Percentiles rank a stretch among this genome's conserved stretches.
These are phyloP conservation scores for Candida odintsovae DNA, from an alignment of 805 yeast species.

Conservation along the genomic window DNA sequence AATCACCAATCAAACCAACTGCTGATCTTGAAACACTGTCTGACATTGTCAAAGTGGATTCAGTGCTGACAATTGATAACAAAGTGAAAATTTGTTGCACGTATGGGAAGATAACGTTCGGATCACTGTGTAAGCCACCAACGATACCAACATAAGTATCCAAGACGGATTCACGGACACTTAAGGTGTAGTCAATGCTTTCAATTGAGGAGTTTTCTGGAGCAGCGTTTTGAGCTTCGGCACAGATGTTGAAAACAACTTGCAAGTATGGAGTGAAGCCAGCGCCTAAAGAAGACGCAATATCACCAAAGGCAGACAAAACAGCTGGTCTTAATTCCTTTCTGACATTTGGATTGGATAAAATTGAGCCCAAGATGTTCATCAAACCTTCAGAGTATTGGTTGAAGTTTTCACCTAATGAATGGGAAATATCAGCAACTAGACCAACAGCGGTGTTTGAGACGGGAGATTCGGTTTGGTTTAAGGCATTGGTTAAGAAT, in stretches of 20 bases:
- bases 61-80: constrained; percentile 52
- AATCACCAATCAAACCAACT: constrained; percentile 89
- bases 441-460: constrained; percentile 91
- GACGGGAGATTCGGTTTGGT: constrained; percentile 76
- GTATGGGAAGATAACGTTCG: constrained; percentile 60
- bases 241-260: constrained; percentile 75
- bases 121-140: constrained; percentile 73
- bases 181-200: constrained; percentile 65
- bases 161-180: constrained; percentile 79
- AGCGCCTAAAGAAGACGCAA: constrained; percentile 82
- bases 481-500: constrained; percentile 69
- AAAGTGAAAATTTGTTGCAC: constrained; percentile 68
- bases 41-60: constrained; percentile 50
- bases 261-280: constrained; percentile 71
- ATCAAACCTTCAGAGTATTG: constrained; percentile 78
- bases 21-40: constrained; percentile 78
- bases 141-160: constrained; percentile 95
- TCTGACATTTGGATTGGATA: constrained; percentile 62
- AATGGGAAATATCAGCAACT: constrained; percentile 90
- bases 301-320: constrained; percentile 90
- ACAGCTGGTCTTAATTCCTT: constrained; percentile 84
- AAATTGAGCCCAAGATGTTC: constrained; percentile 71
- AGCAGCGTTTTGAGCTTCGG: constrained; percentile 53
- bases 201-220: constrained; percentile 70
- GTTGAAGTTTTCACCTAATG: constrained; percentile 66